These are phyloP conservation scores for Yamadazyma nakazawae DNA, from an alignment of 805 yeast genomes.

Conservation along the genomic window DNA sequence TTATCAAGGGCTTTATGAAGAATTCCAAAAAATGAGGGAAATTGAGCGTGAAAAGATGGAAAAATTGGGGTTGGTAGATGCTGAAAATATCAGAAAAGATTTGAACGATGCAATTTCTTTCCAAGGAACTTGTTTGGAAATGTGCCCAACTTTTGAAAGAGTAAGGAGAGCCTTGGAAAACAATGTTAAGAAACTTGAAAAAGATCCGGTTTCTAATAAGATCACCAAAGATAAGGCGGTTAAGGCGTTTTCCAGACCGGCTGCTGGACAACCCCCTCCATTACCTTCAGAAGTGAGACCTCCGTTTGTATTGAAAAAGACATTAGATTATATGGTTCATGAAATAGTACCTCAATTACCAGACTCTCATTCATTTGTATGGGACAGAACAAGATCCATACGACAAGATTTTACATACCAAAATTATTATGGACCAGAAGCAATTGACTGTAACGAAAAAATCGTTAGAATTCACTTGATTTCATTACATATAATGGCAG, in stretches of 20 bases:
- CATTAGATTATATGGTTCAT: slow-evolving; percentile 70
- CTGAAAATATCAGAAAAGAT: slow-evolving; percentile 75
- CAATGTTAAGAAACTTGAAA: slow-evolving; percentile 77
- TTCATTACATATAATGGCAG: slow-evolving; percentile 83
- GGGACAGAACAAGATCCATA: slow-evolving; percentile 97
- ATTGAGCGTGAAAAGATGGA: slow-evolving; percentile 79
- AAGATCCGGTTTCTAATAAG: slow-evolving; percentile 49
- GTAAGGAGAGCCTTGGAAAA: slow-evolving; percentile 84
- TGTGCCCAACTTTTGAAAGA: slow-evolving; percentile 95
- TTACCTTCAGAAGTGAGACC: slow-evolving; percentile 97
- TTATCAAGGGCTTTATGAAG: slow-evolving; percentile 69
- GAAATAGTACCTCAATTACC: slow-evolving; percentile 67
- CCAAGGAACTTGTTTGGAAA: slow-evolving; percentile 83
- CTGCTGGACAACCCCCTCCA: slow-evolving; percentile 98
- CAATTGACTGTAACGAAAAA: slow-evolving; percentile 86
- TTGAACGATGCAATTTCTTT: slow-evolving; percentile 86
- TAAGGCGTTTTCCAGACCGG: slow-evolving; percentile 93
- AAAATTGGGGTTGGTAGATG: slow-evolving; percentile 75
- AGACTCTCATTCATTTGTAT: slow-evolving; percentile 81
- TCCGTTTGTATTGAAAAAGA: slow-evolving; percentile 64
- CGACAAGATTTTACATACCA: slow-evolving; percentile 97
- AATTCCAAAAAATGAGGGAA: slow-evolving; percentile 69
- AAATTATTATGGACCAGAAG: slow-evolving; percentile 89
- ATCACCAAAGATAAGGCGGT: slow-evolving; percentile 64
- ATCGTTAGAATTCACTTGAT: slow-evolving; percentile 86